These are phyloP conservation scores for Hamamelis virginiana DNA, from an alignment of 164 flowering plant species.

Conservation along the genomic window DNA sequence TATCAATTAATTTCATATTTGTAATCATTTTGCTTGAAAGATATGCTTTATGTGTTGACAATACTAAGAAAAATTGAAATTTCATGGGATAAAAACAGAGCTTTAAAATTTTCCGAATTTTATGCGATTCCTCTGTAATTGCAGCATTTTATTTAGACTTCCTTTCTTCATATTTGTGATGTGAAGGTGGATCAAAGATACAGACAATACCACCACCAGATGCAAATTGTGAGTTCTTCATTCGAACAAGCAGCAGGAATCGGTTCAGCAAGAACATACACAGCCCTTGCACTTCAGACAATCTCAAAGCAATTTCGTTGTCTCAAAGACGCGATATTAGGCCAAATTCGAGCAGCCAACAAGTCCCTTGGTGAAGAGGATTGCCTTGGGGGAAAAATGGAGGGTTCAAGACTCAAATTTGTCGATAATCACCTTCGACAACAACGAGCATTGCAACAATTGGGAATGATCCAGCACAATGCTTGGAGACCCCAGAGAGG, in stretches of 20 bases:
- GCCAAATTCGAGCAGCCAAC: slow-evolving; percentile 60
- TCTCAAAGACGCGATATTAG: slow-evolving; percentile 74
- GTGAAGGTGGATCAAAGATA: slow-evolving; percentile 93
- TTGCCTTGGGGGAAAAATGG: slow-evolving; percentile 43
- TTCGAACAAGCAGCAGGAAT: slow-evolving; percentile 88
- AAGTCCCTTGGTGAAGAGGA: slow-evolving; percentile 83
- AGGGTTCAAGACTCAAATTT: slow-evolving; percentile 69
- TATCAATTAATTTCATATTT: no score
- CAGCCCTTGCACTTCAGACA: slow-evolving; percentile 83
- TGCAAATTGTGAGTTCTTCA: slow-evolving; percentile 77
- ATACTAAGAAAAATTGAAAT: no score
- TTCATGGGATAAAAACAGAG: no score
- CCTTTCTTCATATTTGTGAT: neutral
- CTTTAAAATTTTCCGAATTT: no score
- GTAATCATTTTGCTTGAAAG: no score
- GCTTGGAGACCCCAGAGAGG: slow-evolving; percentile 99
- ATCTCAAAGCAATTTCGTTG: slow-evolving; percentile 93
- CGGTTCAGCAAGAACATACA: slow-evolving; percentile 86
- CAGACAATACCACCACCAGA: slow-evolving; percentile 93
- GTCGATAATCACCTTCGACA: slow-evolving; percentile 86
- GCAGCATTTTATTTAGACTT: neutral
- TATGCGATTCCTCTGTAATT: no score
- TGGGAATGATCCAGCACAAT: slow-evolving; percentile 94
- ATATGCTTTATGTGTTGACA: no score
- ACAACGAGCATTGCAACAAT: slow-evolving; percentile 86